phyloP scores from a whole-genome alignment of 2,329 filamentous ascomycete species.

The Fusarium udum region DNA sequence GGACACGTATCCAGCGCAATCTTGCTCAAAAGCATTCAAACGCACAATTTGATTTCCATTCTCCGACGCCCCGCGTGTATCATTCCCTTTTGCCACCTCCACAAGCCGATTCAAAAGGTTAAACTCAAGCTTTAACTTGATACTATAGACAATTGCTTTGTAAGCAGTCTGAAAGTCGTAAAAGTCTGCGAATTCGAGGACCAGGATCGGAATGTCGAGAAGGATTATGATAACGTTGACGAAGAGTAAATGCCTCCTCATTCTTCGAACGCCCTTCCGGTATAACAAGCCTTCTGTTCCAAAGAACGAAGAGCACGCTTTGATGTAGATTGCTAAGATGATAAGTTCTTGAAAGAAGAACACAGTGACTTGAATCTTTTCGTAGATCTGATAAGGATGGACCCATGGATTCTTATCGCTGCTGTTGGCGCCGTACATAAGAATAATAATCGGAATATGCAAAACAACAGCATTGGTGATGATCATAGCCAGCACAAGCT shows the following conservation, averaged over 20 bases:
- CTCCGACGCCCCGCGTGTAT: neutral
- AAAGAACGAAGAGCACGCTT: neutral
- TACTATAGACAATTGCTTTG: constrained; percentile 46
- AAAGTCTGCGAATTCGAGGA: constrained; percentile 52
- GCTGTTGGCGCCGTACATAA: constrained; percentile 64
- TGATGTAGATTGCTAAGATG: constrained; percentile 62
- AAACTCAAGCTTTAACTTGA: constrained; percentile 52
- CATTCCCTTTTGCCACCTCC: constrained; percentile 6
- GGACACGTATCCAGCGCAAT: rapidly evolving
- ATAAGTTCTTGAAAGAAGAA: constrained; percentile 66
- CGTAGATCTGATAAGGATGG: constrained; percentile 55
- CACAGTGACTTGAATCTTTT: constrained; percentile 64
- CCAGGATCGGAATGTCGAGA: constrained; percentile 48
- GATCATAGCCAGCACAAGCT: constrained; percentile 65
- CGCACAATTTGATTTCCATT: neutral
- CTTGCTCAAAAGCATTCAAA: neutral
- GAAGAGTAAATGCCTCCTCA: constrained; percentile 50
- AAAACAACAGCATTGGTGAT: constrained; percentile 59
- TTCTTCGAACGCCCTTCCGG: neutral
- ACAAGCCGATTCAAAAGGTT: constrained; percentile 46
- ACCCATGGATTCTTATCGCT: constrained; percentile 31
- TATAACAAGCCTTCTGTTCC: constrained; percentile 1
- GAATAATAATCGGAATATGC: constrained; percentile 62
- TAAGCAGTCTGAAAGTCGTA: constrained; percentile 41
- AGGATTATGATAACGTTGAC: constrained; percentile 55